Conservation (phyloP, 306 rosid genomes). For the Pachyrhizus erosus region DNA sequence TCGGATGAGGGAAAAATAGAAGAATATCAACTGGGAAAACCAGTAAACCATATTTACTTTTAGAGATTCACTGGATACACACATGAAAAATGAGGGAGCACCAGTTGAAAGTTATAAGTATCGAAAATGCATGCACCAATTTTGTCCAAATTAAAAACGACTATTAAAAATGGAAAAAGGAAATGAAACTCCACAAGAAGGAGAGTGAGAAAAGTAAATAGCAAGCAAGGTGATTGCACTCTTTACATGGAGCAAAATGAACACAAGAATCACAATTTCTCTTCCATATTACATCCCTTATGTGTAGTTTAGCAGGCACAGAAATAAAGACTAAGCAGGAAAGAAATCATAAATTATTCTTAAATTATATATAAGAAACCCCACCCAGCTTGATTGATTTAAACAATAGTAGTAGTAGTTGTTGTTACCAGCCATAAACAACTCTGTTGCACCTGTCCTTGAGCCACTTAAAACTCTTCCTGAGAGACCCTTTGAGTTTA, state of each 20-base stretch:
- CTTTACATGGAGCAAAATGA: slow-evolving; percentile 41
- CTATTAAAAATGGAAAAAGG: neutral
- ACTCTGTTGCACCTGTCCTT: slow-evolving; percentile 78
- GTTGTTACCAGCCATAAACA: slow-evolving; percentile 71
- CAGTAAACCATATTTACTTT: neutral
- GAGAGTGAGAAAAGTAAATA: neutral
- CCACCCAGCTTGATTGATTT: neutral
- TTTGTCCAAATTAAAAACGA: neutral
- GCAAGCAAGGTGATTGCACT: slow-evolving; percentile 33
- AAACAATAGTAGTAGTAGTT: neutral
- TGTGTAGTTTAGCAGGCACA: slow-evolving; percentile 13
- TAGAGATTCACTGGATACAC: neutral
- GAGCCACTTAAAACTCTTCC: slow-evolving; percentile 89
- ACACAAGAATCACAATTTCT: slow-evolving; percentile 44
- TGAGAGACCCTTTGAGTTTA: slow-evolving; percentile 78
- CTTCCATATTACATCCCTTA: slow-evolving; percentile 43
- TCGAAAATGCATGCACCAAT: slow-evolving; percentile 20
- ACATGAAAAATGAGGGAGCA: neutral
- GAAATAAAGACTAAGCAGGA: slow-evolving; percentile 27
- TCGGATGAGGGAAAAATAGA: neutral
- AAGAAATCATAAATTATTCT: slow-evolving; percentile 45
- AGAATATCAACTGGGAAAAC: neutral
- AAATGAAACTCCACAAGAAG: slow-evolving; percentile 6
- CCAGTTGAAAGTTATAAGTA: neutral
- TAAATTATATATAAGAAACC: slow-evolving; percentile 33